phyloP scores from a whole-genome alignment of 371 early-diverging fungal genomes.

The Blastocladiella emersonii region DNA sequence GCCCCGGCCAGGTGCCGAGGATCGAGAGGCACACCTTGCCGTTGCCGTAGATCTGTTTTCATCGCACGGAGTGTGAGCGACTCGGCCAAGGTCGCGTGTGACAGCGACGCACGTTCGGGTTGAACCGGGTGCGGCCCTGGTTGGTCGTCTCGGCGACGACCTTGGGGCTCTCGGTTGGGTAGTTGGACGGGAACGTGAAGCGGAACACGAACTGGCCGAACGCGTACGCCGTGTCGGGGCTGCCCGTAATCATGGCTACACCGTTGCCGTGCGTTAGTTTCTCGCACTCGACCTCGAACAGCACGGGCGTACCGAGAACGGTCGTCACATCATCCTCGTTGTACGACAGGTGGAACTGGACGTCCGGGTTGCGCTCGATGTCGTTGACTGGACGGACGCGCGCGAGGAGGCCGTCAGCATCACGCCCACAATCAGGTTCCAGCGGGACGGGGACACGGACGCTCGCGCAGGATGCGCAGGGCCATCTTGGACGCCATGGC shows the following conservation, averaged over 20 bases:
- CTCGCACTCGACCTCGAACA: constrained; percentile 18
- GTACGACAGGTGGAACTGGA: constrained; percentile 22
- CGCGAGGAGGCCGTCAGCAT: too few species aligned
- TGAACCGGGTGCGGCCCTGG: constrained; percentile 32
- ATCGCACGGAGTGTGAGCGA: too few species aligned
- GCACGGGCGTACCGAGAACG: not conserved
- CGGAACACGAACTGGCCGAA: constrained; percentile 30
- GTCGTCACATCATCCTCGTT: constrained; percentile 9
- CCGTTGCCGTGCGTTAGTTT: constrained; percentile 40
- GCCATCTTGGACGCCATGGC: too few species aligned
- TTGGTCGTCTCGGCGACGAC: constrained; percentile 38
- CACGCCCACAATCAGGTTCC: too few species aligned
- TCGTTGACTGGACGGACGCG: not conserved
- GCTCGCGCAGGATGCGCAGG: too few species aligned
- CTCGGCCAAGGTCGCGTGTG: not conserved
- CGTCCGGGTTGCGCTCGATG: constrained; percentile 20
- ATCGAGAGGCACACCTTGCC: constrained; percentile 45
- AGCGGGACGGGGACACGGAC: too few species aligned
- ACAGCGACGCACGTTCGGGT: constrained; percentile 31
- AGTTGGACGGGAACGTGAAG: constrained; percentile 32
- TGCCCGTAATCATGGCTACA: constrained; percentile 39
- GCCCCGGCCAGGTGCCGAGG: constrained; percentile 35
- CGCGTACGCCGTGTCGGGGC: constrained; percentile 32
- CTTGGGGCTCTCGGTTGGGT: constrained; percentile 37
- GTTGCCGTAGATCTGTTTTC: constrained; percentile 18